phyloP scores from a whole-genome alignment of 2,329 filamentous ascomycete species.

The Lecanicillium sp. region DNA sequence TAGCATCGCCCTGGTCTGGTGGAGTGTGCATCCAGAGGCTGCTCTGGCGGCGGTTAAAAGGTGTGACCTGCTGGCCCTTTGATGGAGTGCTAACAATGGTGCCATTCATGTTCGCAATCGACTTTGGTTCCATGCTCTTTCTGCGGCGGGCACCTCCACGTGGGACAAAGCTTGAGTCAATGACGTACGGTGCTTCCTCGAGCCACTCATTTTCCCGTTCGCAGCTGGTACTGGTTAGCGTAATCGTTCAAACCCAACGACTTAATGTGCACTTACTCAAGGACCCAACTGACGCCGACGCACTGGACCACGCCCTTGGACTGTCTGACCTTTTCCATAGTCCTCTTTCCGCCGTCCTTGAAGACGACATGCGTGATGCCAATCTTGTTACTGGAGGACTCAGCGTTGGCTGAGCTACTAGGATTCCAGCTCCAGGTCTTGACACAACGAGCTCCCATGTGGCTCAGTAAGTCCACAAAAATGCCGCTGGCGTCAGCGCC shows the following conservation, averaged over 20 bases:
- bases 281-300: slow-evolving; percentile 80
- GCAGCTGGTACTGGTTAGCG: slow-evolving; percentile 44
- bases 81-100: slow-evolving; percentile 42
- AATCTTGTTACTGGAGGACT: slow-evolving; percentile 41
- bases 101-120: slow-evolving; percentile 60
- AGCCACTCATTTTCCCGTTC: slow-evolving; percentile 71
- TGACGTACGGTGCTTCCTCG: slow-evolving; percentile 60
- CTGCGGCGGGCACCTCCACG: slow-evolving; percentile 63
- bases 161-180: slow-evolving; percentile 59
- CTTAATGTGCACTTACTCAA: slow-evolving; percentile 56
- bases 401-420: slow-evolving; percentile 22
- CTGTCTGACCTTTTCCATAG: slow-evolving; percentile 70
- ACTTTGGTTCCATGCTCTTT: slow-evolving; percentile 74
- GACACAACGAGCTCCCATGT: slow-evolving; percentile 76
- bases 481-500: slow-evolving; percentile 74
- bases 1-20: slow-evolving; percentile 32
- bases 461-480: slow-evolving; percentile 68
- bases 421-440: slow-evolving; percentile 71
- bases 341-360: slow-evolving; percentile 76
- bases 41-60: slow-evolving; percentile 44
- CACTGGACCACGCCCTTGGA: slow-evolving; percentile 70
- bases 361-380: slow-evolving; percentile 84
- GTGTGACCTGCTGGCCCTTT: slow-evolving; percentile 29
- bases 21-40: slow-evolving; percentile 47
- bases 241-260: background rate